Evolutionary conservation across 2,329 filamentous ascomycete genomes (phyloP).

Genomic region (Eurotiales sp.): DNA sequence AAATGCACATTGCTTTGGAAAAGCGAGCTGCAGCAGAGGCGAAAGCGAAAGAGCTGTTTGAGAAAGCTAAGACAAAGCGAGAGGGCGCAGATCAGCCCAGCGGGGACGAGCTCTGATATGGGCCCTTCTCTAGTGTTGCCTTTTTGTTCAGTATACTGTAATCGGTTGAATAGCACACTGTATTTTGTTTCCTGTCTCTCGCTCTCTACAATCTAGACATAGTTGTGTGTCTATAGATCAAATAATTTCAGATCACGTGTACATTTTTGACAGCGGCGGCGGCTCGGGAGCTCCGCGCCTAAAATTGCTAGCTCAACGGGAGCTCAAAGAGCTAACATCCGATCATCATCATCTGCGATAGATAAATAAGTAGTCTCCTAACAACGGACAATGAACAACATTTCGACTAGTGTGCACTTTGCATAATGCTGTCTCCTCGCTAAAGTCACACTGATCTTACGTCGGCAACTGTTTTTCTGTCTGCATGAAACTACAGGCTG

Average conservation of each 20-base stretch:
- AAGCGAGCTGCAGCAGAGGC: slow-evolving; percentile 28
- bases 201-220: too few relatives aligned
- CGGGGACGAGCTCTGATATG: background rate
- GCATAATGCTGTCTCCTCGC: background rate
- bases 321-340: background rate
- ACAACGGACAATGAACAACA: background rate
- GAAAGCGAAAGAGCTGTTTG: slow-evolving; percentile 32
- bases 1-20: slow-evolving; percentile 32
- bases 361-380: background rate
- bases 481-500: background rate
- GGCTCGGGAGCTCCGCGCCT: slow-evolving; percentile 4
- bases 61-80: slow-evolving; percentile 30
- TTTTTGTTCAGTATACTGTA: too few relatives aligned
- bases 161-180: too few relatives aligned
- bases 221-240: background rate
- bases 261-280: background rate
- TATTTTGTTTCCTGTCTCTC: too few relatives aligned
- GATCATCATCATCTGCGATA: slow-evolving; percentile 4
- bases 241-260: slow-evolving; percentile 3
- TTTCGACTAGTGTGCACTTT: too few relatives aligned
- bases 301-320: background rate
- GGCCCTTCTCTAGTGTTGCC: too few relatives aligned
- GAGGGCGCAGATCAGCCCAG: slow-evolving; percentile 26
- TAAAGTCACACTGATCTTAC: background rate
- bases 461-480: background rate